Conservation (phyloP, 2,329 filamentous ascomycete genomes). For the Cladosporium sp. region DNA sequence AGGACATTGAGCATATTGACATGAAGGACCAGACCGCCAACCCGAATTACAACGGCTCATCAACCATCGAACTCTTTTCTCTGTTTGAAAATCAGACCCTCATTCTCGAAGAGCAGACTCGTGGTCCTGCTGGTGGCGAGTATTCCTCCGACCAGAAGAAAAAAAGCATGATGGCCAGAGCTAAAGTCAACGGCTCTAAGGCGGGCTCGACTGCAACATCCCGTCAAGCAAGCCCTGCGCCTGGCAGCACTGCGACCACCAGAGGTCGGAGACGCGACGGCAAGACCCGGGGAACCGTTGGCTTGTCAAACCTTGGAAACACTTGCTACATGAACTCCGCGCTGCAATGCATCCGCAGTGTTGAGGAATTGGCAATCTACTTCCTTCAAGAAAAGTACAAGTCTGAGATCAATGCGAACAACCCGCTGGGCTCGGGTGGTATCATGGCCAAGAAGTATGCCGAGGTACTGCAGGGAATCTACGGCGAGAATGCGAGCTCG, state of each 20-base stretch:
- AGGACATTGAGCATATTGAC: conserved; percentile 65
- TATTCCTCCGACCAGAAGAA: conserved; percentile 56
- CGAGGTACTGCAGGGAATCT: conserved; percentile 74
- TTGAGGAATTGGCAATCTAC: conserved; percentile 90
- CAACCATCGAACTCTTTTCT: conserved; percentile 65
- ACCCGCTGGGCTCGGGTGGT: conserved; percentile 83
- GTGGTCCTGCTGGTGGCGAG: conserved; percentile 55
- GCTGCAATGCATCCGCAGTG: conserved; percentile 88
- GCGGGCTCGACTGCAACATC: conserved; percentile 44
- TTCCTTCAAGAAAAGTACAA: conserved; percentile 75
- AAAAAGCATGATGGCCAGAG: conserved; percentile 2
- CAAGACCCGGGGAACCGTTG: conserved; percentile 73
- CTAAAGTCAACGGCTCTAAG: conserved; percentile 38
- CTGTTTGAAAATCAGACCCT: conserved; percentile 74
- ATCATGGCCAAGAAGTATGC: conserved; percentile 85
- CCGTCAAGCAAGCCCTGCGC: conserved; percentile 71
- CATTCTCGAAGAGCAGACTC: conserved; percentile 78
- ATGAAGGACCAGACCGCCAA: conserved; percentile 71
- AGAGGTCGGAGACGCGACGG: conserved; percentile 72
- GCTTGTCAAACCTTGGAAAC: conserved; percentile 88
- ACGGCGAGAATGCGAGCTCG: conserved; percentile 65
- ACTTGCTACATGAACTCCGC: conserved; percentile 99
- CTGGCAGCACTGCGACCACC: conserved; percentile 59
- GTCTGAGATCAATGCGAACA: conserved; percentile 79
- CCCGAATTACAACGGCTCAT: conserved; percentile 73